phyloP scores from a whole-genome alignment of 1,139 yeast species.

The Hansenula anomala region DNA sequence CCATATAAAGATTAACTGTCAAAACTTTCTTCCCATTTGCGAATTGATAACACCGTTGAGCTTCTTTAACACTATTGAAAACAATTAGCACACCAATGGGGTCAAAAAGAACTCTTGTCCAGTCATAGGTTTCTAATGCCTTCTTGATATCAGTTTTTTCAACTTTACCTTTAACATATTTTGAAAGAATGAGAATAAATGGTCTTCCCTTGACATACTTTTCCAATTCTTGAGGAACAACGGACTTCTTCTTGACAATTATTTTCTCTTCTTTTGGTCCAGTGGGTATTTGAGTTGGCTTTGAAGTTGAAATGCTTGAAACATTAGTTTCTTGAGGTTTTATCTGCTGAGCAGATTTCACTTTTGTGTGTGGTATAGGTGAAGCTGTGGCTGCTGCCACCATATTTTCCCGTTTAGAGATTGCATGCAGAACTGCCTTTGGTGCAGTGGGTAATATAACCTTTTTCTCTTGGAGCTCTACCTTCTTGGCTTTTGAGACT shows the following conservation, averaged over 20 bases:
- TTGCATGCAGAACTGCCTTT: constrained; percentile 13
- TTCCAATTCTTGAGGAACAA: constrained; percentile 39
- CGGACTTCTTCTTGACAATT: not conserved
- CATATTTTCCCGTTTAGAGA: constrained; percentile 5
- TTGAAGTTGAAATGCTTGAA: not conserved
- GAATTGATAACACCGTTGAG: constrained; percentile 57
- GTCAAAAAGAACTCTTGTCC: constrained; percentile 63
- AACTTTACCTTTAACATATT: constrained; percentile 47
- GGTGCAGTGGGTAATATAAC: constrained; percentile 16
- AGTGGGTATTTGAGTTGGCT: not conserved
- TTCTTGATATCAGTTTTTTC: constrained; percentile 51
- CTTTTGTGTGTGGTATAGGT: too few species aligned
- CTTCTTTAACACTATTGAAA: constrained; percentile 59
- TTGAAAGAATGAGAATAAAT: constrained; percentile 49
- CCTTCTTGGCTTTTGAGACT: constrained; percentile 9
- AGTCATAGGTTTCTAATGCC: constrained; percentile 46
- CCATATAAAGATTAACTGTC: constrained; percentile 52
- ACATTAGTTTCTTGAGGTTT: too few species aligned
- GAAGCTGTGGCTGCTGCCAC: not conserved
- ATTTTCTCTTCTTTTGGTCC: not conserved
- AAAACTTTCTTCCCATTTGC: constrained; percentile 60
- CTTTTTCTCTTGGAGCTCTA: constrained; percentile 10
- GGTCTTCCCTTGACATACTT: constrained; percentile 50
- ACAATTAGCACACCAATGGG: constrained; percentile 65
- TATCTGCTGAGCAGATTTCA: too few species aligned